Evolutionary conservation across 176 grass and related monocot species (phyloP), one percentile per base, ranked within the genome.

Genomic region (Triticum turgidum): DNA sequence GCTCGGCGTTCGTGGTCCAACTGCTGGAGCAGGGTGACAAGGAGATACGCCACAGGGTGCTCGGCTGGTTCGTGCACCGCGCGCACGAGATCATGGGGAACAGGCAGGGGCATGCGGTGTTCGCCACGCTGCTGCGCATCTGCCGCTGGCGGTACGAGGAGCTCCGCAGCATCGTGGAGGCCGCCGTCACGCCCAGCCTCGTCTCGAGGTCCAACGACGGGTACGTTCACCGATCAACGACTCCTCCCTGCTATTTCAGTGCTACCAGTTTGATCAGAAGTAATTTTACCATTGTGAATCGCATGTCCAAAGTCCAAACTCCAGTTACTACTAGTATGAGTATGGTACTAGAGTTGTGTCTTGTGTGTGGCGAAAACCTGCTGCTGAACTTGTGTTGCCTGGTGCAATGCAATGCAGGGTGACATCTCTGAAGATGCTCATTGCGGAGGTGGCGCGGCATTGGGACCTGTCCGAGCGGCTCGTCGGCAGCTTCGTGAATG

Each of bases 71-170:
- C 66, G 63, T n/a, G 82, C 1, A 11, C 56, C 5, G 34, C 38
- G 75, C 41, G 66, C 10, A 30, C 11, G 3, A 3, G 38, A 8
- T 73, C 82, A 65, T 52, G 66, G 58, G 35, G 7, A n/a, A 22
- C 82, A 7, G 4, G 15, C 29, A 89, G 30, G 22, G 30, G n/a
- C 32, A n/a, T 21, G 6, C 14, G 8, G 29, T 80, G 38, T 52
- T 89, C 22, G 2, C 54, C 15, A 81, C 65, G 14, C 54, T 89
- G 76, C 11, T 89, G 18, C 39, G 6, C 56, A 67, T 75, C 41
- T 89, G 75, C 82, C 11, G 20, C 9, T 8, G 17, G 54, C 39
- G 30, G n/a, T 1, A 3, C n/a, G 3, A 74, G 7, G 66, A 42
- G 15, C 30, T 56, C 52, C 1, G 52, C 52, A 56, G 17, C 52